Percentiles rank a stretch among this genome's conserved stretches.
Conservation (phyloP, 352 stramenopile genomes). For the Thalassiosira mediterranea region DNA sequence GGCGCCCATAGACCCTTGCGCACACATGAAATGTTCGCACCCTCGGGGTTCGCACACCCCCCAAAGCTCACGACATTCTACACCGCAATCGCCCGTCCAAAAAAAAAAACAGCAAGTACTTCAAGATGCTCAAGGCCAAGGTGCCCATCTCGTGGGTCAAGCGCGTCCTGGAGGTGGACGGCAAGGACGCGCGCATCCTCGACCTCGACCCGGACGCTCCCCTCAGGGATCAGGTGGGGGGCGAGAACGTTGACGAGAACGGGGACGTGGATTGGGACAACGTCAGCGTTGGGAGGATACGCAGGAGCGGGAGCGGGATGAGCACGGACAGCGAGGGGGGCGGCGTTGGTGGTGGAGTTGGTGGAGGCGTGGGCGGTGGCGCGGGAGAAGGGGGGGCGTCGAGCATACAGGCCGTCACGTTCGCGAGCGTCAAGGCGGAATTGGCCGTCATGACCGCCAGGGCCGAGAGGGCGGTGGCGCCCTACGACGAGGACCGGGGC, state of each 20-base stretch:
- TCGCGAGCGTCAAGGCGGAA: slow-evolving; percentile 40
- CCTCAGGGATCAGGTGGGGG: slow-evolving; percentile 46
- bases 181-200: slow-evolving; percentile 43
- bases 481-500: too few species aligned
- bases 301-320: slow-evolving; percentile 85
- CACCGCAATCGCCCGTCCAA: too few species aligned
- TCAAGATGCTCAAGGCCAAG: slow-evolving; percentile 93
- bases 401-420: slow-evolving; percentile 27
- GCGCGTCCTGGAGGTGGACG: slow-evolving; percentile 53
- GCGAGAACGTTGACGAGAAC: slow-evolving; percentile 87
- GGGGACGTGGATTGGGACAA: slow-evolving; percentile 87
- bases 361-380: too few species aligned
- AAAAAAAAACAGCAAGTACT: slow-evolving; percentile 86
- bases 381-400: slow-evolving; percentile 3
- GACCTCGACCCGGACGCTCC: slow-evolving; percentile 44
- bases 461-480: slow-evolving; percentile 25
- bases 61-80: too few species aligned
- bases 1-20: too few species aligned
- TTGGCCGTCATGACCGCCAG: slow-evolving; percentile 40
- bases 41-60: too few species aligned
- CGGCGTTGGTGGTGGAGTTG: too few species aligned
- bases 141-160: slow-evolving; percentile 83
- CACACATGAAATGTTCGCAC: too few species aligned
- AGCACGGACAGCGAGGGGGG: slow-evolving; percentile 52
- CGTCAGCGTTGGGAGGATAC: slow-evolving; percentile 84